Evolutionary conservation across 495 filamentous ascomycete species (phyloP).

Genomic region (Penicillium goetzii): DNA sequence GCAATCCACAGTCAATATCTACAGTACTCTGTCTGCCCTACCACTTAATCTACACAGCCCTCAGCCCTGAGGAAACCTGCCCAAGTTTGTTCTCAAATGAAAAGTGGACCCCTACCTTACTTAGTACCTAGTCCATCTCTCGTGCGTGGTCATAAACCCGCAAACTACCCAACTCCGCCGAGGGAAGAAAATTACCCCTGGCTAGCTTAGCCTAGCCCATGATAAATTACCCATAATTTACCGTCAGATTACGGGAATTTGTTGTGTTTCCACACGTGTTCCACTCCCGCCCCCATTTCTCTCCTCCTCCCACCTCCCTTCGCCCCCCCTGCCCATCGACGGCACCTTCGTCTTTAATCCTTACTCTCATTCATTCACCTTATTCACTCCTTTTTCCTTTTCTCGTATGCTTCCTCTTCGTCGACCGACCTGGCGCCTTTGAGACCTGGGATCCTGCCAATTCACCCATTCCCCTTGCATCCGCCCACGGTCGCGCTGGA

Average conservation of each 20-base stretch:
- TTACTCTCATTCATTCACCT: conserved; percentile 34
- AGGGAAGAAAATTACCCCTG: background rate
- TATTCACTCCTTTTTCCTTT: conserved; percentile 30
- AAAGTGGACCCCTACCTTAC: background rate
- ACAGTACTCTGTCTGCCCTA: background rate
- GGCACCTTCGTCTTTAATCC: conserved; percentile 18
- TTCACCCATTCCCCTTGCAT: conserved; percentile 43
- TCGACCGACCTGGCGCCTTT: conserved; percentile 32
- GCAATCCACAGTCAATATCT: background rate
- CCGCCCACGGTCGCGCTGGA: conserved; percentile 40
- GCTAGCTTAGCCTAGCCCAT: background rate
- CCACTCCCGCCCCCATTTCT: conserved; percentile 28
- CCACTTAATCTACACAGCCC: background rate
- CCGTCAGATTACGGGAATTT: conserved; percentile 15
- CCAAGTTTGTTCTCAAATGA: background rate
- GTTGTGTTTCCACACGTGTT: conserved; percentile 27
- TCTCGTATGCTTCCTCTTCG: conserved; percentile 36
- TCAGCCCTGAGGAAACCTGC: background rate
- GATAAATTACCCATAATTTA: conserved; percentile 26
- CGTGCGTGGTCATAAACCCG: conserved; percentile 2
- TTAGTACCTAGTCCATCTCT: too few relatives aligned
- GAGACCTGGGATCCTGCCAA: conserved; percentile 39
- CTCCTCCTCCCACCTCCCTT: conserved; percentile 19
- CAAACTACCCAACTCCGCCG: background rate
- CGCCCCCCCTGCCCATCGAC: conserved; percentile 16